Evolutionary conservation across 1,284 basidiomycete genomes (phyloP), one percentile per base, ranked within the genome.

Genomic region (Ganoderma lucidum): DNA sequence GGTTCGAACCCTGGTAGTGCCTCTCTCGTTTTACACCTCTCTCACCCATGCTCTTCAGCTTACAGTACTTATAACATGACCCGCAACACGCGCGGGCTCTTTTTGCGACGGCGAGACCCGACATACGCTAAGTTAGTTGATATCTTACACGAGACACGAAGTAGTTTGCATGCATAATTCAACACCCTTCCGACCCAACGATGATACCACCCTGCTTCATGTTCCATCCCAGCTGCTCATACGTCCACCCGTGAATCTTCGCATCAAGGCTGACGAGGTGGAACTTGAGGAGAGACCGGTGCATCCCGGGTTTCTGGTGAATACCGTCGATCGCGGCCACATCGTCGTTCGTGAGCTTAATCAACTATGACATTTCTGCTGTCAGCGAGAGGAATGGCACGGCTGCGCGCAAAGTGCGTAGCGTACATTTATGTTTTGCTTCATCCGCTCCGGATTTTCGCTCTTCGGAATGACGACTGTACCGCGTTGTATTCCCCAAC

Each of bases 171-270:
- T 4, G 19, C 44, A 45, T 19, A 45, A 35, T 35, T 45, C n/a
- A n/a, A 51, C 10, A 3, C 10, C 19, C 28, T 14, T 58, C 41
- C 23, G 23, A 41, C 28, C 55, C 56, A 19, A 61, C 67, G 3
- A 82, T 78, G 63, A 82, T 72, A 5, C 84, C 85, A 14, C 81
- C 83, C 63, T 77, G 78, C 17, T 71, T 78, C 81, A 85, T 81
- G 62, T 82, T 79, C 86, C 86, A 88, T 6, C 85, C 86, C 28
- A 87, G 73, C 68, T 82, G 79, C 65, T 86, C 85, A 65, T 84
- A 85, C 35, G 83, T 84, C 86, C 86, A 88, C 3, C 86, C 86
- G 64, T 83, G 82, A 6, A 86, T 79, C 5, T 75, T 78, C 2
- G 81, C 82, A 42, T 81, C 80, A 6, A 77, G 71, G 37, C 70